Conservation (phyloP, 176 grass and related monocot species). For the Phoenix dactylifera region DNA sequence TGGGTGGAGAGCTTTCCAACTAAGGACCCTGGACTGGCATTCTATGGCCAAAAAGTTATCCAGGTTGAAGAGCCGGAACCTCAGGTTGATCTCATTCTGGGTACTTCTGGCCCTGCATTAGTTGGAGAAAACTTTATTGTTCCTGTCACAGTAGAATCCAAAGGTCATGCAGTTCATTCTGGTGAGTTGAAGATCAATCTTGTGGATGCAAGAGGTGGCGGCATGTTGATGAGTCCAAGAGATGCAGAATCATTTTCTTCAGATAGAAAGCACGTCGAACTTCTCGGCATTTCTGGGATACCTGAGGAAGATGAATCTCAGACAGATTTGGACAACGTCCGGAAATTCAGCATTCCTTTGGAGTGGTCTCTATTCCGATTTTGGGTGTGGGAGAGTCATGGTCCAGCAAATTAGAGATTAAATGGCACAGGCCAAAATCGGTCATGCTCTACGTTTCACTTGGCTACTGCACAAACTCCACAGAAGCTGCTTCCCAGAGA, state of each 20-base stretch:
- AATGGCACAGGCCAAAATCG: slow-evolving; percentile 81
- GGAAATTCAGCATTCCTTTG: slow-evolving; percentile 82
- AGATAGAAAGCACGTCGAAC: slow-evolving; percentile 75
- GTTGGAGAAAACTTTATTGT: slow-evolving; percentile 75
- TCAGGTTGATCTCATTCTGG: slow-evolving; percentile 66
- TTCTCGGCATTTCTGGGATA: slow-evolving; percentile 61
- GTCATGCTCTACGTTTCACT: slow-evolving; percentile 94
- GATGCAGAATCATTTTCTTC: slow-evolving; percentile 60
- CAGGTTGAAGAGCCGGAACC: slow-evolving; percentile 83
- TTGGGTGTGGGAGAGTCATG: slow-evolving; percentile 54
- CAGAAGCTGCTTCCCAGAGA: slow-evolving; percentile 44
- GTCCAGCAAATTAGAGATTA: slow-evolving; percentile 91
- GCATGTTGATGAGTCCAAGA: slow-evolving; percentile 80
- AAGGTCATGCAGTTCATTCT: slow-evolving; percentile 61
- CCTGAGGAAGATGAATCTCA: slow-evolving; percentile 35
- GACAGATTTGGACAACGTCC: slow-evolving; percentile 57
- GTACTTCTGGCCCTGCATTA: slow-evolving; percentile 62
- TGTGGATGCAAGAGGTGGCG: slow-evolving; percentile 85
- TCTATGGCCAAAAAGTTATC: slow-evolving; percentile 66
- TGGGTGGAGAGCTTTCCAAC: slow-evolving; percentile 55
- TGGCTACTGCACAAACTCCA: slow-evolving; percentile 52
- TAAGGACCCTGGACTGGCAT: slow-evolving; percentile 50
- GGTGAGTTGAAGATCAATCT: slow-evolving; percentile 99
- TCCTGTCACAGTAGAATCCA: slow-evolving; percentile 57
- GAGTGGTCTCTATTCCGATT: slow-evolving; percentile 71